Base-by-base conservation (phyloP, 352 stramenopile genomes). In the Globisporangium uncinulatum region DNA sequence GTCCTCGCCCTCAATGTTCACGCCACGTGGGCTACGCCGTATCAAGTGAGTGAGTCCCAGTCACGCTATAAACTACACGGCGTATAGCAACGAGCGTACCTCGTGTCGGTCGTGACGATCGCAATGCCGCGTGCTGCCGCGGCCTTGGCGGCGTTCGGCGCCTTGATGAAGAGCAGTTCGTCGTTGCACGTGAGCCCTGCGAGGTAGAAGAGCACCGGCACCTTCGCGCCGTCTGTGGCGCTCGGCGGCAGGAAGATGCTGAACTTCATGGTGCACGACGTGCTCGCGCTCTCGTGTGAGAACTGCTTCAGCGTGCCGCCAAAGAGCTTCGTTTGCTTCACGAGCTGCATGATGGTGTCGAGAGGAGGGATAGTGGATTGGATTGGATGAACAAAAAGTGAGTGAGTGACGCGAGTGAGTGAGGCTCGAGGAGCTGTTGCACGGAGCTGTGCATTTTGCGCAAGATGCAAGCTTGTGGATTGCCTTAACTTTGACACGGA, bases 171-270 rank as follows among this genome's bases (percentile, higher is more conserved):
- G 54, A 98, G 85, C 61, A 98, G 90, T 64, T 98, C 87, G 66
- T 98, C 93, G 65, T 92, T 97, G 76, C 97, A 99, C 50, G 97
- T 99, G 57, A 99, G 83, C 0, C 97, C 96, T 17, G 83, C 88
- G 51, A 99, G 77, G 79, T 96, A 99, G 69, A 97, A 99, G 41
- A 99, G 76, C 69, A 76, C 82, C 0, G 83, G 86, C 62, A 94
- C 83, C 58, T 92, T 90, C 63, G 71, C 44, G 45, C 58, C 69
- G 20, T 92, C 83, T 41, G 55, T 83, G 20, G 83, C 79, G 44
- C 32, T 67, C 0, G 81, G 73, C 14, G 88, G 89, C 43, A 97
- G 58, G 71, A 96, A 97, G 59, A 97, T 75, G 56, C 79, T 88
- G 72, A 97, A 96, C 57, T 84, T 94, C 91, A 97, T 97, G 39